phyloP scores from a whole-genome alignment of 306 rosid genomes.

The Rubus idaeus region DNA sequence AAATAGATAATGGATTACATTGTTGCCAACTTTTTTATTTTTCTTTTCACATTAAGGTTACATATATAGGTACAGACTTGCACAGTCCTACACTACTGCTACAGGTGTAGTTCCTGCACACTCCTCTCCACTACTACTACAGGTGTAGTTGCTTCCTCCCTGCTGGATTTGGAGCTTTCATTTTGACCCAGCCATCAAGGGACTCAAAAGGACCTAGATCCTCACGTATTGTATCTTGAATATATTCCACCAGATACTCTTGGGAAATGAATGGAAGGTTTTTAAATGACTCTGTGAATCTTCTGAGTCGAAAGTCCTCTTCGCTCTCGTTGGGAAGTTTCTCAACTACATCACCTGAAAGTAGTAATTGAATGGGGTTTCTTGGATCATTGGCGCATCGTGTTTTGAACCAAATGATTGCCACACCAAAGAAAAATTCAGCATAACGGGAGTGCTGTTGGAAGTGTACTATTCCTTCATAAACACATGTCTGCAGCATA shows the following conservation, averaged over 20 bases:
- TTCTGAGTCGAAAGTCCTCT: background rate
- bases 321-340: background rate
- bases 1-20: too few species aligned
- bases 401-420: background rate
- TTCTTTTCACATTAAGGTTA: too few species aligned
- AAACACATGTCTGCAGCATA: background rate
- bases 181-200: too few species aligned
- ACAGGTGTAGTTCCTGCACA: too few species aligned
- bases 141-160: too few species aligned
- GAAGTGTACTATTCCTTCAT: background rate
- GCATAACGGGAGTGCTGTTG: background rate
- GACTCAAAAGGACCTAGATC: background rate
- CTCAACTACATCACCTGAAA: background rate
- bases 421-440: background rate
- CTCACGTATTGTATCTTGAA: background rate
- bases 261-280: background rate
- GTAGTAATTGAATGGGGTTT: background rate
- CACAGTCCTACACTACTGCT: too few species aligned
- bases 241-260: background rate
- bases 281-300: background rate
- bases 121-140: too few species aligned
- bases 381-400: too few species aligned
- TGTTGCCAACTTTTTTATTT: too few species aligned
- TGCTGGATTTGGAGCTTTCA: too few species aligned
- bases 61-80: too few species aligned